Evolutionary conservation across 495 filamentous ascomycete species (phyloP).

Genomic region (Tuber microsphaerosporum): DNA sequence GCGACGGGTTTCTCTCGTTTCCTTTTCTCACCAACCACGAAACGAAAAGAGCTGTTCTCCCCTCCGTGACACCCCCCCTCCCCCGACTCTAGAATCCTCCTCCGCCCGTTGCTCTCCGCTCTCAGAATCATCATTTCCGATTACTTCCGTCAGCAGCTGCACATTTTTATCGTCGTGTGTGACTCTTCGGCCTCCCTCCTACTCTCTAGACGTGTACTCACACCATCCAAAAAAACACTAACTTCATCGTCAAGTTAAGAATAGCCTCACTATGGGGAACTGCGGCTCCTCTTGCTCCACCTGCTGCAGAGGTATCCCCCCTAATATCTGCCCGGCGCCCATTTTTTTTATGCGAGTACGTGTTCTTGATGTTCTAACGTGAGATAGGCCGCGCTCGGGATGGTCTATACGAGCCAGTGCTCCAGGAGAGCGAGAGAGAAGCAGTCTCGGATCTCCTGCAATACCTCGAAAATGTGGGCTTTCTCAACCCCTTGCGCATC

Average conservation of each 20-base stretch:
- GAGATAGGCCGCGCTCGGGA: constrained; percentile 73
- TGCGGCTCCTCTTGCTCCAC: constrained; percentile 49
- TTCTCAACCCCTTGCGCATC: constrained; percentile 17
- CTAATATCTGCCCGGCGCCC: constrained; percentile 3
- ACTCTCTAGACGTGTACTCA: constrained; percentile 2
- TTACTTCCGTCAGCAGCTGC: constrained; percentile 9
- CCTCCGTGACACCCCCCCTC: constrained; percentile 11
- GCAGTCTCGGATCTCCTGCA: constrained; percentile 91
- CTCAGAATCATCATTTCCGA: constrained; percentile 7
- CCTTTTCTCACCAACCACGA: constrained; percentile 16
- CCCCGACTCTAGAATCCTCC: constrained; percentile 4
- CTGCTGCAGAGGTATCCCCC: constrained; percentile 49
- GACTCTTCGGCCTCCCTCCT: constrained; percentile 29
- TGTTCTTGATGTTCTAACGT: constrained; percentile 34
- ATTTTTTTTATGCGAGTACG: constrained; percentile 10
- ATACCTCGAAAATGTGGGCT: constrained; percentile 86
- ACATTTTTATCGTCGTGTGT: constrained; percentile 35
- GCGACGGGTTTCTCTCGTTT: constrained; percentile 11
- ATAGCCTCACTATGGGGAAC: constrained; percentile 42
- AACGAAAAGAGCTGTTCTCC: constrained; percentile 21
- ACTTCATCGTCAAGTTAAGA: constrained; percentile 15
- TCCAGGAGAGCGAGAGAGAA: constrained; percentile 94
- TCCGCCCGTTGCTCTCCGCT: constrained; percentile 1
- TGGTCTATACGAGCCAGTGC: constrained; percentile 86
- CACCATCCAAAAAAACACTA: constrained; percentile 13